phyloP scores from a whole-genome alignment of 768 basidiomycete genomes.

The Chalciporus piperatus region DNA sequence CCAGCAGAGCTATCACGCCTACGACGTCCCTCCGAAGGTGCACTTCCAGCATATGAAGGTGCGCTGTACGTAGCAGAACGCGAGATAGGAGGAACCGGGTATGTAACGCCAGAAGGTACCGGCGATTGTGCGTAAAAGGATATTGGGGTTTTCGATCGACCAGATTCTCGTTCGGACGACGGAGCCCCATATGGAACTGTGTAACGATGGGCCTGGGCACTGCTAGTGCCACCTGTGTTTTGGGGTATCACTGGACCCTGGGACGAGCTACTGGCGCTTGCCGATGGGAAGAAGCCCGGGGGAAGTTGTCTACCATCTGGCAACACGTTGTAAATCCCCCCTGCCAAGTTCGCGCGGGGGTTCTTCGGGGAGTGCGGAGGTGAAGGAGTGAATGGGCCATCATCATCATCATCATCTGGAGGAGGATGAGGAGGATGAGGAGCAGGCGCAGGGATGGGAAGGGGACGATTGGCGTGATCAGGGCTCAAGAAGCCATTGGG shows the following conservation, averaged over 20 bases:
- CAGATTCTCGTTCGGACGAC: constrained; percentile 20
- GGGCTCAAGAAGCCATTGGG: constrained; percentile 26
- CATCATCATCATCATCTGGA: constrained; percentile 10
- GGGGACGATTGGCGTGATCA: constrained; percentile 28
- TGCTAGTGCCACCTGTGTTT: not conserved
- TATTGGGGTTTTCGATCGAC: constrained; percentile 20
- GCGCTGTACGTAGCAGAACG: constrained; percentile 19
- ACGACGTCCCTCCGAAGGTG: constrained; percentile 22
- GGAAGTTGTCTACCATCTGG: constrained; percentile 12
- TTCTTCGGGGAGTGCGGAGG: constrained; percentile 10
- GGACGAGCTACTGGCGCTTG: constrained; percentile 1
- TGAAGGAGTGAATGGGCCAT: constrained; percentile 14
- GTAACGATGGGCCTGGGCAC: constrained; percentile 10
- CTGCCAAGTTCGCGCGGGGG: constrained; percentile 10
- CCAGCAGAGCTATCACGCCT: constrained; percentile 26
- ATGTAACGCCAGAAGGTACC: constrained; percentile 23
- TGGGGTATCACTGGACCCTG: constrained; percentile 26
- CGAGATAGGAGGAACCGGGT: constrained; percentile 28
- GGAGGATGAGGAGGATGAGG: too few species aligned
- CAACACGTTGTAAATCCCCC: constrained; percentile 11
- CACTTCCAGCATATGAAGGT: not conserved
- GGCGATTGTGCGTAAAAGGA: constrained; percentile 26
- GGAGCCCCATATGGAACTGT: constrained; percentile 6
- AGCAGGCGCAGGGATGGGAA: constrained; percentile 21
- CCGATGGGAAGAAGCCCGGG: constrained; percentile 8